These are phyloP conservation scores for Collariella sp. DNA, from an alignment of 495 filamentous ascomycete species.

Conservation along the genomic window DNA sequence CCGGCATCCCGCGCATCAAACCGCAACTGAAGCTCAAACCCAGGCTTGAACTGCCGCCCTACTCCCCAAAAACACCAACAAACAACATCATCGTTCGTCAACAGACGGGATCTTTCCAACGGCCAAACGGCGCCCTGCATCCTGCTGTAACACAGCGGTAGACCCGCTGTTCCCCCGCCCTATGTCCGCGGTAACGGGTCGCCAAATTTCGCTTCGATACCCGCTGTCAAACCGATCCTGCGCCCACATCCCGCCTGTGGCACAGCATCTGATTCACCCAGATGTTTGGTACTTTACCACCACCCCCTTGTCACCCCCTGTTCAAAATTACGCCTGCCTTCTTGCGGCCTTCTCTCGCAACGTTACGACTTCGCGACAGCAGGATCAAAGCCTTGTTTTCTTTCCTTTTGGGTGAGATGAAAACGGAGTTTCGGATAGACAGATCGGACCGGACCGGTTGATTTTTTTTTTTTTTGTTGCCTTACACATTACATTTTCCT, in stretches of 20 bases:
- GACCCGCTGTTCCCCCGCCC: background rate
- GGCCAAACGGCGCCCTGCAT: background rate
- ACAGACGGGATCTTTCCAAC: background rate
- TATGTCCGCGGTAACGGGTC: background rate
- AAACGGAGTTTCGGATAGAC: slow-evolving; percentile 5
- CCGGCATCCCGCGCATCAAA: background rate
- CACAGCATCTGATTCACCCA: background rate
- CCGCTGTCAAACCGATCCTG: slow-evolving; percentile 11
- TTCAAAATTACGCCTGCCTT: background rate
- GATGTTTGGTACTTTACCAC: slow-evolving; percentile 6
- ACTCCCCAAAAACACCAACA: background rate
- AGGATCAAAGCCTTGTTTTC: background rate
- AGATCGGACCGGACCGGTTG: background rate
- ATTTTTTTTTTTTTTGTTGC: background rate
- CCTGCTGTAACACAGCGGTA: background rate
- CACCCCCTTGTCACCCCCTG: background rate
- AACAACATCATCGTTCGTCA: background rate
- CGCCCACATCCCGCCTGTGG: background rate
- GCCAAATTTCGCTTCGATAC: slow-evolving; percentile 9
- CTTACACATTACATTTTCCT: background rate
- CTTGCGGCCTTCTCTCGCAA: background rate
- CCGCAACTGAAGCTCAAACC: background rate
- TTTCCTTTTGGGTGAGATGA: background rate
- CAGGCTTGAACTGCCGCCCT: background rate
- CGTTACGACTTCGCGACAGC: background rate